Base-by-base conservation (phyloP, 768 basidiomycete species). In the Daedaleopsis sinensis region DNA sequence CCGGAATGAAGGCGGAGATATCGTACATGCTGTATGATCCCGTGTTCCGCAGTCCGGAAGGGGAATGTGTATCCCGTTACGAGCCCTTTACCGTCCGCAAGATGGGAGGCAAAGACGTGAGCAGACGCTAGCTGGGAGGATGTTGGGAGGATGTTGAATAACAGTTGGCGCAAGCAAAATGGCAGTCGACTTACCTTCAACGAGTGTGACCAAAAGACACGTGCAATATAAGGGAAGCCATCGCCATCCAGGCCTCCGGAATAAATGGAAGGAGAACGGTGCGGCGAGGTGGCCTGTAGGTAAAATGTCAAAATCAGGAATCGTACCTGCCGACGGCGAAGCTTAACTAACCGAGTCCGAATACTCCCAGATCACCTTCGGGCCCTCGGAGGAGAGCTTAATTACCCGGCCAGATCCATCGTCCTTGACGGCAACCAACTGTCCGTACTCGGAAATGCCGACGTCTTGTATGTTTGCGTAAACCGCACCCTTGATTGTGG, bases 11-110 rank as follows among this genome's bases (percentile, higher is more conserved):
- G 27, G 13, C 50, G 44, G 64, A 27, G 51, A 42, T 42, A 0
- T 69, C 81, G 35, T 74, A 93, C 93, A 70, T 89, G 86, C 44
- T 70, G 74, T 50, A 96, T 84, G 15, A 84, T 79, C 21, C 94
- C 94, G 65, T 94, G 84, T 18, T 75, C 75, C 11, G 70, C 68
- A 8, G 88, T 83, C 61, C 92, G 83, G 70, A 91, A 93, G 1
- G 83, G 76, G 68, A 94, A 86, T 0, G 78, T 76, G 63, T 83
- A 84, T 16, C 82, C 82, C 36, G 79, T 79, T 36, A 81, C 71
- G 51, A 80, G 73, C 3, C 79, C 85, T 59, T 78, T 76, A 19
- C 79, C 79, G 23, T 78, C 77, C 2, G 74, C 76, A 6, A 84
- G 75, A 52, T 83, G 77, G 38, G 80, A 76, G 2, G 83, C 79